A percentile compares a stretch with the other conserved stretches of the same genome.
phyloP scores from a whole-genome alignment of 1,139 yeast species.

The Citeromyces siamensis region DNA sequence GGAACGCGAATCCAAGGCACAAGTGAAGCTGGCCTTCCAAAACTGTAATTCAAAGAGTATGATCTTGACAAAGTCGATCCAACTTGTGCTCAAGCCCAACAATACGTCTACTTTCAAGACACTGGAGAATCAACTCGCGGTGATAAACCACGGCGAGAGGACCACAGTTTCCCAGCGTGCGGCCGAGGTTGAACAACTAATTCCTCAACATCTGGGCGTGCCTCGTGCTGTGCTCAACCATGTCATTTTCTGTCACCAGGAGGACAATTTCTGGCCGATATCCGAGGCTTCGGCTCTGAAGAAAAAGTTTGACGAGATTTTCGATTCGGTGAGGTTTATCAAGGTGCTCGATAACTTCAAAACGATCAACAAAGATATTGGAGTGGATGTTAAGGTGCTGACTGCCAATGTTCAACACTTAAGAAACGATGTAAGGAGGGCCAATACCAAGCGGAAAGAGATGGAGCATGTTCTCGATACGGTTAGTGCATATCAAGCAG shows the following conservation, averaged over 20 bases:
- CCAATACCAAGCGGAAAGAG: constrained; percentile 40
- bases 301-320: constrained; percentile 90
- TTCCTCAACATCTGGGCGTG: constrained; percentile 79
- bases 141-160: constrained; percentile 52
- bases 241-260: constrained; percentile 96
- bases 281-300: constrained; percentile 84
- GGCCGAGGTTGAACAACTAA: constrained; percentile 71
- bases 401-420: constrained; percentile 72
- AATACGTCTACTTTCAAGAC: constrained; percentile 72
- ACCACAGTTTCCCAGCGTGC: constrained; percentile 73
- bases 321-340: constrained; percentile 89
- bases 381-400: constrained; percentile 58
- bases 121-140: constrained; percentile 75
- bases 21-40: constrained; percentile 77
- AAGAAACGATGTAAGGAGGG: constrained; percentile 61
- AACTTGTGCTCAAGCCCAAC: constrained; percentile 44
- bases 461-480: constrained; percentile 30
- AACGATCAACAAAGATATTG: constrained; percentile 63
- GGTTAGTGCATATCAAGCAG: constrained; percentile 31
- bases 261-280: constrained; percentile 93
- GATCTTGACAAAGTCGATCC: constrained; percentile 83
- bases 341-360: constrained; percentile 81
- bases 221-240: constrained; percentile 80
- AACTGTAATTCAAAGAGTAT: constrained; percentile 65
- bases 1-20: constrained; percentile 72